Base-by-base conservation (phyloP, 805 yeast genomes). In the Candida awuae region DNA sequence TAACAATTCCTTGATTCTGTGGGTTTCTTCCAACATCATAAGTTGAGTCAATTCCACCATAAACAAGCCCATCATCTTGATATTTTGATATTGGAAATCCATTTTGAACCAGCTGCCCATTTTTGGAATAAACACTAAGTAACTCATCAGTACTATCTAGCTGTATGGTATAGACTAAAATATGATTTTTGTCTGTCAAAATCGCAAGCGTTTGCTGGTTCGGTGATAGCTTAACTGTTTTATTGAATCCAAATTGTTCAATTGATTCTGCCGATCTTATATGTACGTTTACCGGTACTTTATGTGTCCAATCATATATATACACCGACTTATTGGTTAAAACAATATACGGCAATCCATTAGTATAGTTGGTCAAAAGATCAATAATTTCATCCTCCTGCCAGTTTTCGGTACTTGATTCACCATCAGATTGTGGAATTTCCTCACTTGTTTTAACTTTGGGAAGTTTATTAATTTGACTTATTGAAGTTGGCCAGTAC, bases 241-340 rank as follows among this genome's bases (percentile, higher is more conserved):
- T 33, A 52, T 77, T 76, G 8, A 48, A 41, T 1, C 84, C 84
- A 56, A 68, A 70, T 16, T 57, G 56, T 19, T 61, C 57, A 13
- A 76, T 42, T 4, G 78, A 70, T 16, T 61, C 59, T 17, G 50
- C 49, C 0, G 70, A 56, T 39, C 83, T 54, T 6, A 62, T 55
- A 47, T 73, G 75, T 3, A 65, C 64, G 8, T 71, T 67, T 4
- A 75, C 55, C 1, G 78, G 75, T 12, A 70, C 56, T 34, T 67
- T 56, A 3, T 74, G 70, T 43, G 54, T 49, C 17, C 62, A 58
- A 40, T 68, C 64, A 51, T 55, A 67, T 25, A 68, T 36, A 43
- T 63, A 67, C 4, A 68, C 37, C 5, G 64, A 55, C n/a, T 64
- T 43, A 37, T 53, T 51, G 2, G 73, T 68, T 9, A 66, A 36